A percentile compares a stretch with the other conserved stretches of the same genome.
Conservation (phyloP, 306 rosid genomes). For the Vigna unguiculata region DNA sequence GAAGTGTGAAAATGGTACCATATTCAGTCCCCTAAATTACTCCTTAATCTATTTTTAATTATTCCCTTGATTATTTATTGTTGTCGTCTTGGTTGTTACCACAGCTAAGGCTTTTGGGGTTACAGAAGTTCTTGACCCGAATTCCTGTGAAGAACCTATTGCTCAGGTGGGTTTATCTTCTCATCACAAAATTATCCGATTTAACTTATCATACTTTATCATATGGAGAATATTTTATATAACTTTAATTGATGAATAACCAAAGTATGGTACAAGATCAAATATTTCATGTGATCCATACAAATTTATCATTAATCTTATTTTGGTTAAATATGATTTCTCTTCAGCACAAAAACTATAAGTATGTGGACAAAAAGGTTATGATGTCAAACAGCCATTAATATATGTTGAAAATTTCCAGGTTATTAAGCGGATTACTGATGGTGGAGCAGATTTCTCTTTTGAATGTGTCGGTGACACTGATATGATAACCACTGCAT, state of each 20-base stretch:
- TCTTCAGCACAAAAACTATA: conserved; percentile 1
- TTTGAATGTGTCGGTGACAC: conserved; percentile 94
- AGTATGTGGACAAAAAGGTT: not conserved
- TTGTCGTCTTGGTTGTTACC: conserved; percentile 42
- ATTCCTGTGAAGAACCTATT: conserved; percentile 67
- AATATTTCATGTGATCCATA: conserved; percentile 12
- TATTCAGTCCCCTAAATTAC: not conserved
- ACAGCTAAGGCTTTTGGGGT: conserved; percentile 91
- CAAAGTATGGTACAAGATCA: conserved; percentile 20
- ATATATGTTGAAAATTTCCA: conserved; percentile 49
- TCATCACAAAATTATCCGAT: conserved; percentile 15
- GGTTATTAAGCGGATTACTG: conserved; percentile 78
- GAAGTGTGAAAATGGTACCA: conserved; percentile 74
- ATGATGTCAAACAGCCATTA: conserved; percentile 16
- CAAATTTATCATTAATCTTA: conserved; percentile 1
- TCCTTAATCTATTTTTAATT: conserved; percentile 9
- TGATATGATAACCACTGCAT: conserved; percentile 85
- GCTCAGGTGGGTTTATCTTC: conserved; percentile 64
- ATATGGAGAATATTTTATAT: not conserved
- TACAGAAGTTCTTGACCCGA: conserved; percentile 77
- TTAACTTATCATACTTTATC: conserved; percentile 20
- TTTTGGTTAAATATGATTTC: conserved; percentile 24
- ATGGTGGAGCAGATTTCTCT: conserved; percentile 96
- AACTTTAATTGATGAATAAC: conserved; percentile 22
- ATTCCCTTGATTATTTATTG: conserved; percentile 27